These are phyloP conservation scores for Pseudopithomyces maydicus DNA, from an alignment of 2,329 filamentous ascomycete species.

Conservation along the genomic window DNA sequence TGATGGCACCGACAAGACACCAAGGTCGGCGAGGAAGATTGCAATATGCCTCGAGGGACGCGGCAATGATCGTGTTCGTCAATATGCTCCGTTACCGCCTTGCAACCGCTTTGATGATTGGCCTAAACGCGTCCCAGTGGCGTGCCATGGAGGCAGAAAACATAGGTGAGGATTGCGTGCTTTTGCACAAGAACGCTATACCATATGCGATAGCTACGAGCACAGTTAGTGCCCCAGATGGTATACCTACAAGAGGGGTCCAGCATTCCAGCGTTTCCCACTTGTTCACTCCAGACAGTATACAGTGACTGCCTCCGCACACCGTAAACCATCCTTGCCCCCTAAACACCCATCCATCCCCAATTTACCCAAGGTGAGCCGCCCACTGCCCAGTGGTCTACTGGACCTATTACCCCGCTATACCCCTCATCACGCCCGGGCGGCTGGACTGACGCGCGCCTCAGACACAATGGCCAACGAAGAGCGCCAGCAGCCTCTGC, in stretches of 20 bases:
- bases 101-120: conserved; percentile 24
- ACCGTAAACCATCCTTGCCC: background rate
- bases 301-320: background rate
- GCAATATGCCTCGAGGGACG: background rate
- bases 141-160: conserved; percentile 30
- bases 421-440: conserved; percentile 32
- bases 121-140: conserved; percentile 14
- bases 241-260: conserved; percentile 17
- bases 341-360: background rate
- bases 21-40: background rate
- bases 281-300: conserved; percentile 4
- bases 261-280: conserved; percentile 14
- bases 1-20: background rate
- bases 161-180: conserved; percentile 33
- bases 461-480: conserved; percentile 33
- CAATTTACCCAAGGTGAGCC: background rate
- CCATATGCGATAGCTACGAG: conserved; percentile 24
- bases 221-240: conserved; percentile 30
- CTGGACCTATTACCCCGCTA: conserved; percentile 28
- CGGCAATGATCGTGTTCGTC: conserved; percentile 18
- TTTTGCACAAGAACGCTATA: conserved; percentile 35
- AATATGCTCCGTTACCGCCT: conserved; percentile 18
- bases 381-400: background rate
- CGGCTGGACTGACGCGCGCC: conserved; percentile 19
- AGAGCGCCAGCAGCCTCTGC: conserved; percentile 53